Conservation (phyloP, 176 grass and related monocot genomes). For the Musa acuminata region DNA sequence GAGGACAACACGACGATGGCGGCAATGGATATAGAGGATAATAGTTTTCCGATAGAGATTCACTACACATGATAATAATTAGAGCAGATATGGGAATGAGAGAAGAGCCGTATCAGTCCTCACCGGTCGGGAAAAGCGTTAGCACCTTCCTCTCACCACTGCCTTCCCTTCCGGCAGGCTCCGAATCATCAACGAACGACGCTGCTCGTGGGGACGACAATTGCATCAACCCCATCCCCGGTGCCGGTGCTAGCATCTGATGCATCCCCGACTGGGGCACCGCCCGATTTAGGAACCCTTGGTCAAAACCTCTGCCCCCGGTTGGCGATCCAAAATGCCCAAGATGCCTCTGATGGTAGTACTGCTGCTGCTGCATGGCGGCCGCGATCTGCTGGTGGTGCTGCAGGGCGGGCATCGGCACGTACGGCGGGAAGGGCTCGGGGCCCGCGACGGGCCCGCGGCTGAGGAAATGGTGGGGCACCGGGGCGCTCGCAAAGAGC, state of each 20-base stretch:
- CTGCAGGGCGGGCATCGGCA: constrained; percentile 4
- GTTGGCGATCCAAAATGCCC: constrained; percentile 19
- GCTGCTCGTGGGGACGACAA: neutral
- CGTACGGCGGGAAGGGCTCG: constrained; percentile 4
- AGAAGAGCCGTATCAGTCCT: constrained; percentile 9
- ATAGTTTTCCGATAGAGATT: neutral
- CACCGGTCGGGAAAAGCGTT: constrained; percentile 20
- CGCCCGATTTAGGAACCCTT: constrained; percentile 1
- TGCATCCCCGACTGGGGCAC: constrained; percentile 8
- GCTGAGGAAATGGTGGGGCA: constrained; percentile 16
- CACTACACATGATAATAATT: neutral
- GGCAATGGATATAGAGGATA: neutral
- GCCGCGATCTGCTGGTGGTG: constrained; percentile 12
- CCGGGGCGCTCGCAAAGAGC: constrained; percentile 11
- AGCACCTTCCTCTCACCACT: constrained; percentile 11
- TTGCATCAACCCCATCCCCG: neutral
- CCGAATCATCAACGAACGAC: constrained; percentile 7
- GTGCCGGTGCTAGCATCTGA: constrained; percentile 1
- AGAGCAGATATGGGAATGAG: neutral
- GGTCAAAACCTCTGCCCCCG: neutral
- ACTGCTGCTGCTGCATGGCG: constrained; percentile 16
- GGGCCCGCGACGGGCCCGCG: neutral
- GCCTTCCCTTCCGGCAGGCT: neutral
- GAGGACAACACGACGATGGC: neutral
- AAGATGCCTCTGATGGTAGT: constrained; percentile 19